These are phyloP conservation scores for Vaccinium vitisidaea DNA, from an alignment of 148 eudicot species.

Conservation along the genomic window DNA sequence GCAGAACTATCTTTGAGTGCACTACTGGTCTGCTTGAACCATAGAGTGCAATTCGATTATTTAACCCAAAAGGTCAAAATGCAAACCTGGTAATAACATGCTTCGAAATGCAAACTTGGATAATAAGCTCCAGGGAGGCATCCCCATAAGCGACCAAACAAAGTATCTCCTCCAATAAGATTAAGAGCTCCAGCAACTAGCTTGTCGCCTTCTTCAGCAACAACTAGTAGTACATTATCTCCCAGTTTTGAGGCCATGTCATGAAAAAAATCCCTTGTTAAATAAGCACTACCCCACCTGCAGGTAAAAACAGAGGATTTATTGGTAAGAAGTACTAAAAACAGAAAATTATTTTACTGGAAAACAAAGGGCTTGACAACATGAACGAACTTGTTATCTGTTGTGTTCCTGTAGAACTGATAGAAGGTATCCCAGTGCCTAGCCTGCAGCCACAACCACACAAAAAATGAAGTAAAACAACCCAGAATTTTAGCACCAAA, in stretches of 20 bases:
- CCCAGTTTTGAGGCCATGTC: slow-evolving; percentile 93
- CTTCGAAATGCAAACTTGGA: slow-evolving; percentile 93
- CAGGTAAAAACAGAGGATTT: slow-evolving; percentile 13
- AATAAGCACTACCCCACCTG: slow-evolving; percentile 97
- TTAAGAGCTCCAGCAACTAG: slow-evolving; percentile 94
- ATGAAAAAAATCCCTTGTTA: slow-evolving; percentile 95
- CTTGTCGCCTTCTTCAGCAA: slow-evolving; percentile 78
- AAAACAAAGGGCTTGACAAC: neutral
- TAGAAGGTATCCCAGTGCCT: slow-evolving; percentile 95
- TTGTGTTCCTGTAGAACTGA: slow-evolving; percentile 88
- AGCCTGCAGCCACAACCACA: slow-evolving; percentile 51
- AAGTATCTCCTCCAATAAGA: slow-evolving; percentile 88
- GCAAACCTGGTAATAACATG: slow-evolving; percentile 94
- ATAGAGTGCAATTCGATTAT: neutral
- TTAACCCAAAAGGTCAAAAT: neutral
- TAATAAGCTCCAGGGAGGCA: slow-evolving; percentile 77
- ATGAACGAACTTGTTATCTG: slow-evolving; percentile 81
- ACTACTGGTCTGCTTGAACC: neutral
- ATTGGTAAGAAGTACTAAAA: neutral
- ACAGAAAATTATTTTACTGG: neutral
- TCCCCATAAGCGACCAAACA: slow-evolving; percentile 94
- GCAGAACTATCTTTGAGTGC: neutral
- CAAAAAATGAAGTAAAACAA: slow-evolving; percentile 15
- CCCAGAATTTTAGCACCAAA: slow-evolving; percentile 5
- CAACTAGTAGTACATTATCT: slow-evolving; percentile 75